Conservation (phyloP, 331 rosid species). For the Phaseolus coccineus region DNA sequence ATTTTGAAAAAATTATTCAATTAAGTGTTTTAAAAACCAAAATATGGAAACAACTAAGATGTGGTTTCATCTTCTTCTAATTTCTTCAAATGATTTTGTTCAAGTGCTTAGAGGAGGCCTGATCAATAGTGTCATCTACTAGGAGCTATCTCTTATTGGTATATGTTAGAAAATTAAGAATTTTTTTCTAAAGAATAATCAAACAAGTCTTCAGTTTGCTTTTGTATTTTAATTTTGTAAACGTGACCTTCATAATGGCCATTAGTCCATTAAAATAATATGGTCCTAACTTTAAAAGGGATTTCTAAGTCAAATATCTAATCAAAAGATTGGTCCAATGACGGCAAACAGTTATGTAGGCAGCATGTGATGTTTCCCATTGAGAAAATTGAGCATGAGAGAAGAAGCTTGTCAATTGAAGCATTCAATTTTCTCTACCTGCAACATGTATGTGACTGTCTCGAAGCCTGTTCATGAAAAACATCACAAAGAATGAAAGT, state of each 20-base stretch:
- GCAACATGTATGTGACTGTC: slow-evolving; percentile 89
- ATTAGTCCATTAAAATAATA: background rate
- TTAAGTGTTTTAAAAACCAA: background rate
- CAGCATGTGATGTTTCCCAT: background rate
- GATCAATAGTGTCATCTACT: background rate
- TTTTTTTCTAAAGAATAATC: background rate
- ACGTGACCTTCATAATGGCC: background rate
- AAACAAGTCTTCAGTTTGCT: background rate
- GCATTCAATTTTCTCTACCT: slow-evolving; percentile 53
- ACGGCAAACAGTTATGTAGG: slow-evolving; percentile 13
- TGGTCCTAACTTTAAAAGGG: background rate
- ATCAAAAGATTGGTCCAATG: background rate
- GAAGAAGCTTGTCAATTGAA: background rate
- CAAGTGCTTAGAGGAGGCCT: background rate
- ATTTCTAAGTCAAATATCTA: background rate
- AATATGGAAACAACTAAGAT: background rate
- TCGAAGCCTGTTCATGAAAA: slow-evolving; percentile 65
- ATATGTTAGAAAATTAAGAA: background rate
- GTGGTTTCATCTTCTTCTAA: background rate
- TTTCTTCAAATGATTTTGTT: background rate
- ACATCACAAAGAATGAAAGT: background rate
- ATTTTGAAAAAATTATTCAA: background rate
- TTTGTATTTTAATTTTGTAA: background rate
- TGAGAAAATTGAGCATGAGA: background rate
- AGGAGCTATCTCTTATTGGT: background rate